phyloP scores from a whole-genome alignment of 2,329 filamentous ascomycete species.

The Albifimbria verrucaria region DNA sequence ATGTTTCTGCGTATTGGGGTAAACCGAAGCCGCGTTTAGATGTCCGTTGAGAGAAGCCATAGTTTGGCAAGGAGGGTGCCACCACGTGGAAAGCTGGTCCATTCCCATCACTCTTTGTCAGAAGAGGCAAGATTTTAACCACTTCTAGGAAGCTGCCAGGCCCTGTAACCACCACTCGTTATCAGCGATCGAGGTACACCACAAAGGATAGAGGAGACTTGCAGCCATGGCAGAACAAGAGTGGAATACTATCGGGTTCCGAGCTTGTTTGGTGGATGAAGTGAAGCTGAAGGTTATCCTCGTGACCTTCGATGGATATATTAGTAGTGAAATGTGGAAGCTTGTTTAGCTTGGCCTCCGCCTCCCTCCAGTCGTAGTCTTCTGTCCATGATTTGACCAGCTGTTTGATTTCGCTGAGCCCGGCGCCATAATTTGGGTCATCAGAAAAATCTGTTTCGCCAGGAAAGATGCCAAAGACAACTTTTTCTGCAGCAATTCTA shows the following conservation, averaged over 20 bases:
- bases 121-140: constrained; percentile 52
- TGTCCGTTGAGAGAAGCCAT: constrained; percentile 27
- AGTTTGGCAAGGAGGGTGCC: constrained; percentile 54
- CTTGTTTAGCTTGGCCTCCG: constrained; percentile 54
- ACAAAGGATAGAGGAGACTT: no score
- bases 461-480: constrained; percentile 21
- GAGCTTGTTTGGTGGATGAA: constrained; percentile 56
- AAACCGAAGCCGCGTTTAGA: constrained; percentile 21
- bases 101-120: constrained; percentile 27
- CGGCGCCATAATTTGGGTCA: constrained; percentile 23
- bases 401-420: constrained; percentile 25
- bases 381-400: constrained; percentile 29
- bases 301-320: constrained; percentile 54
- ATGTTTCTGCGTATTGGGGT: constrained; percentile 43
- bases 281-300: constrained; percentile 52
- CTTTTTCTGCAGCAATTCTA: constrained; percentile 24
- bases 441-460: constrained; percentile 23
- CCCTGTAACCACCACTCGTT: no score
- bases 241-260: constrained; percentile 51
- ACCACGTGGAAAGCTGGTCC: constrained; percentile 50
- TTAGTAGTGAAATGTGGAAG: constrained; percentile 53
- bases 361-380: constrained; percentile 57
- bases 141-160: constrained; percentile 68
- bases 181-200: no score
- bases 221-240: constrained; percentile 68